Conservation (phyloP, 768 basidiomycete species). For the Boletus reticulatus region DNA sequence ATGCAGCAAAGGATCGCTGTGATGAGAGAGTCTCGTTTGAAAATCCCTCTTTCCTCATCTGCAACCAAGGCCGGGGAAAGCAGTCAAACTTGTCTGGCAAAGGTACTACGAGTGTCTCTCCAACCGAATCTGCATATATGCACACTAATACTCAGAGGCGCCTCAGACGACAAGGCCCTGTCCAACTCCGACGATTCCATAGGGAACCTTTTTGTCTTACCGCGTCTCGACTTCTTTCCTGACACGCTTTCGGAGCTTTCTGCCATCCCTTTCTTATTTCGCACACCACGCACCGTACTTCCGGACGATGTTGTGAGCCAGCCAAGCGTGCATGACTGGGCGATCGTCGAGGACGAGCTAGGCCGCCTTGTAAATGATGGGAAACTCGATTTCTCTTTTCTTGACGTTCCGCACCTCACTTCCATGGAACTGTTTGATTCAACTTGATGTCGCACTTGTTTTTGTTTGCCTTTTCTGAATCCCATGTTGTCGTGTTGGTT, state of each 20-base stretch:
- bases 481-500: neutral
- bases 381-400: slow-evolving; percentile 29
- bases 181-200: neutral
- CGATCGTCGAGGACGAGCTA: slow-evolving; percentile 20
- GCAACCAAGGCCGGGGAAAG: slow-evolving; percentile 13
- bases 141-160: slow-evolving; percentile 11
- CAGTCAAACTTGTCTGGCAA: slow-evolving; percentile 10
- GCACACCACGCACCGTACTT: slow-evolving; percentile 16
- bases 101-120: slow-evolving; percentile 20
- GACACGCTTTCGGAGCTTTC: slow-evolving; percentile 25
- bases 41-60: slow-evolving; percentile 5
- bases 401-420: slow-evolving; percentile 14
- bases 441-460: neutral
- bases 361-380: slow-evolving; percentile 18
- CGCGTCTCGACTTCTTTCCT: slow-evolving; percentile 12
- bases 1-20: neutral
- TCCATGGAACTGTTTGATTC: slow-evolving; percentile 15
- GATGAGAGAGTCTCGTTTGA: neutral
- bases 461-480: slow-evolving; percentile 4
- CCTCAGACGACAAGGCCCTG: slow-evolving; percentile 1
- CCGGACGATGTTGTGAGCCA: neutral
- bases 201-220: neutral
- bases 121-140: slow-evolving; percentile 15
- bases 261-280: slow-evolving; percentile 30
- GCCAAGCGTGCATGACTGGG: slow-evolving; percentile 9